A percentile compares a stretch with the other conserved stretches of the same genome.
These are phyloP conservation scores for Hirsutella thompsonii DNA, from an alignment of 2,329 filamentous ascomycete genomes.

Conservation along the genomic window DNA sequence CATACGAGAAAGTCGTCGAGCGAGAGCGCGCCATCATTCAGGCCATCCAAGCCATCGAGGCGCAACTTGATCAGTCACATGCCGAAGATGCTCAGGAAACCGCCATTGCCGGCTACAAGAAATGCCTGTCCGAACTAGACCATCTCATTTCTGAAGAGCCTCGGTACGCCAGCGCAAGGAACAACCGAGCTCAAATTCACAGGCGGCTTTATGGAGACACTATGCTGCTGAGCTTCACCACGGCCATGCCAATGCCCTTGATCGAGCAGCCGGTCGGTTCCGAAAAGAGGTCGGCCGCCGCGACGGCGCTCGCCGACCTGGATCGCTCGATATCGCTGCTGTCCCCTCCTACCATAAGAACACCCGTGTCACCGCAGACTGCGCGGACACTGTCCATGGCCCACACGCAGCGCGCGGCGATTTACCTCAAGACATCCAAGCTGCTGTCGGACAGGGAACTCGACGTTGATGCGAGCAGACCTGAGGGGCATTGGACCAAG, in stretches of 20 bases:
- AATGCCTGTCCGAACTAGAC: slow-evolving; percentile 35
- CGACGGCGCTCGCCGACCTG: slow-evolving; percentile 37
- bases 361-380: slow-evolving; percentile 48
- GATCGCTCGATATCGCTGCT: slow-evolving; percentile 45
- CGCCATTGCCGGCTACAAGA: slow-evolving; percentile 30
- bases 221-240: slow-evolving; percentile 32
- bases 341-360: slow-evolving; percentile 35
- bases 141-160: slow-evolving; percentile 44
- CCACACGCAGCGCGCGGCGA: slow-evolving; percentile 57
- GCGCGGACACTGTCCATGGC: slow-evolving; percentile 55
- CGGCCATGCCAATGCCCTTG: slow-evolving; percentile 25
- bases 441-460: slow-evolving; percentile 23
- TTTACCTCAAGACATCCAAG: slow-evolving; percentile 49
- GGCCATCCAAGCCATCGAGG: slow-evolving; percentile 41
- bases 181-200: slow-evolving; percentile 60
- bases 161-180: slow-evolving; percentile 57
- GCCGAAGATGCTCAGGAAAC: slow-evolving; percentile 20
- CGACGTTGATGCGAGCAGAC: slow-evolving; percentile 24
- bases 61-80: slow-evolving; percentile 32
- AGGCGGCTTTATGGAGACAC: slow-evolving; percentile 50
- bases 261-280: slow-evolving; percentile 20
- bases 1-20: slow-evolving; percentile 37
- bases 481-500: slow-evolving; percentile 35
- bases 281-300: slow-evolving; percentile 26
- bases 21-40: slow-evolving; percentile 41